Base-by-base conservation (phyloP, 2,329 filamentous ascomycete genomes). In the Alternaria gansuensis region DNA sequence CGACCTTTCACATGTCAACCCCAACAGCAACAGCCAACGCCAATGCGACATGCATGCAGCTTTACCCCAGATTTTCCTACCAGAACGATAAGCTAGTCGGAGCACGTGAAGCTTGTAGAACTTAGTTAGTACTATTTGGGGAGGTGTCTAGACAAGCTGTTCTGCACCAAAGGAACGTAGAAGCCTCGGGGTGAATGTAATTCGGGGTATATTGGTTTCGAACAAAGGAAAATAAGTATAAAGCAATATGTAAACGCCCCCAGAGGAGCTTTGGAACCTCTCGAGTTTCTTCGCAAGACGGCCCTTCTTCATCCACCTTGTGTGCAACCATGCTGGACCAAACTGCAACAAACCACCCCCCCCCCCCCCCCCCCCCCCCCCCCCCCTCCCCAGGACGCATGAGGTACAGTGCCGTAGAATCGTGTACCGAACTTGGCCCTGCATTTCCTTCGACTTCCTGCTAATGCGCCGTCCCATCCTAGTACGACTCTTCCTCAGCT, bases 401-500 rank as follows among this genome's bases (percentile, higher is more conserved):
- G 60, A 65, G 63, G 59, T 66, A 64, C 65, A 64, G 57, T 62
- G 65, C 63, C 48, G 54, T 50, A 44, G 59, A 69, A n/a, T 65
- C 63, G 66, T 69, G 59, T 63, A 61, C 58, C 60, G 44, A 41
- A 63, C 65, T 61, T 59, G 55, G 48, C 60, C 45, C 57, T 66
- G 63, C 69, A 68, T 45, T 48, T 40, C 60, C 56, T 59, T 52
- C 51, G 43, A 49, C 53, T 29, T 48, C n/a, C 48, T 51, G 39
- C 50, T 51, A 52, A 46, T 14, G 51, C 43, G 37, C 43, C 26
- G n/a, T 41, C 24, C 29, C 49, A 13, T 13, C 62, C 56, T 77
- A 87, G 73, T 83, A 87, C n/a, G 83, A 85, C 75, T 87, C 84
- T 36, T 87, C 84, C 40, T 85, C 85, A 44, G 85, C 77, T 57